Evolutionary conservation across 1,139 yeast species (phyloP), one percentile per base, ranked within the genome.

Genomic region (Geotrichum fermentans): DNA sequence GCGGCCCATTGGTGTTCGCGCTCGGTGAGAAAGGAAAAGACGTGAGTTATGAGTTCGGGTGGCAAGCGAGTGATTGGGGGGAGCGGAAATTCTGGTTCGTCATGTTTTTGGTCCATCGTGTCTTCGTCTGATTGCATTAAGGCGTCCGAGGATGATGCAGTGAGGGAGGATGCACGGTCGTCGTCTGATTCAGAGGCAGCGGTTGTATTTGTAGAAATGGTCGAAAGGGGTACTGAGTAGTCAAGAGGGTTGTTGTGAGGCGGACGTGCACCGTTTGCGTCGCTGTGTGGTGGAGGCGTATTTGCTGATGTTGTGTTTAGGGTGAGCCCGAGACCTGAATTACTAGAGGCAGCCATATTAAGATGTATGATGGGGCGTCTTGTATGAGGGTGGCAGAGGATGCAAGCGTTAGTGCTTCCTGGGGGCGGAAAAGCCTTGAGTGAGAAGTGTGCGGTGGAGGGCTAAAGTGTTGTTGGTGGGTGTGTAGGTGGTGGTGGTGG

Each of bases 21-120:
- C 45, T 83, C 72, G 42, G 78, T 81, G 46, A 88, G 70, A 57
- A 80, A 77, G 52, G 83, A 80, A 57, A 87, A 81, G 7, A 89
- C 79, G 55, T 82, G 77, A 46, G 83, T 73, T 47, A 89, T 66
- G 22, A 90, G 79, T 65, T 90, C 97, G 0, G 94, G 82, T 0
- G 97, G 97, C 46, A 90, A 71, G 52, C 73, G 71, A 17, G 29
- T 29, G 22, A 43, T 44, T 16, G 38, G 41, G 20, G 47, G 30
- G 22, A 37, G 26, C 4, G 21, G 28, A 6, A 10, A 24, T n/a
- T n/a, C n/a, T n/a, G n/a, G n/a, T n/a, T n/a, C n/a, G n/a, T n/a
- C n/a, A n/a, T n/a, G n/a, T 24, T 24, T 24, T 10, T 24, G 28
- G 8, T 6, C 28, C 28, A 24, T 24, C 28, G 10, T 10, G 28